Percentiles rank a stretch among this genome's conserved stretches.
These are phyloP conservation scores for Penicillium expansum DNA, from an alignment of 2,329 filamentous ascomycete genomes.

Conservation along the genomic window DNA sequence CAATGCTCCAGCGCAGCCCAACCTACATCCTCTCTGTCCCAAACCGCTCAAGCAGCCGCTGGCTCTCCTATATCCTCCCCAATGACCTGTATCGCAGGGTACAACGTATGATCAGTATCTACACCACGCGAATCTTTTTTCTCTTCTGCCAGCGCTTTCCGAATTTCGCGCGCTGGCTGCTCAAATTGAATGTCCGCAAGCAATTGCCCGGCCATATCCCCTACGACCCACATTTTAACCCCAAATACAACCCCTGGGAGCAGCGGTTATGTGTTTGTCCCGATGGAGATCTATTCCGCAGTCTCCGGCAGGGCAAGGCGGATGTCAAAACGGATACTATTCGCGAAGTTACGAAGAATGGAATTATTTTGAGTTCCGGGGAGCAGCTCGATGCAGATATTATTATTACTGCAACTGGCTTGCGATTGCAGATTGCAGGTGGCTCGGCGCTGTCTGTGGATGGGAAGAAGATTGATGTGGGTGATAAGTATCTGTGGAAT, in stretches of 20 bases:
- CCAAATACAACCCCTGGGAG: constrained; percentile 65
- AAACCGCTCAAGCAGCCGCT: constrained; percentile 27
- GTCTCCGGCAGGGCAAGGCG: constrained; percentile 51
- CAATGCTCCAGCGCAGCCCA: constrained; percentile 78
- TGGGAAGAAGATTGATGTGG: constrained; percentile 33
- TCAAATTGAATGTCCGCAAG: constrained; percentile 48
- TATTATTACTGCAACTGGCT: constrained; percentile 46
- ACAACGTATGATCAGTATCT: constrained; percentile 50
- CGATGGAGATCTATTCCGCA: constrained; percentile 58
- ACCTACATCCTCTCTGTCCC: constrained; percentile 63
- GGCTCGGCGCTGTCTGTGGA: constrained; percentile 39
- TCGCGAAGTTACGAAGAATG: constrained; percentile 48
- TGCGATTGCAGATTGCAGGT: constrained; percentile 42
- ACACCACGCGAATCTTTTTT: constrained; percentile 51
- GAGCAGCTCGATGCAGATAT: constrained; percentile 42
- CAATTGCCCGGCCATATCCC: constrained; percentile 56
- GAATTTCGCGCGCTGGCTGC: constrained; percentile 45
- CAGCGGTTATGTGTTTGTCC: constrained; percentile 73
- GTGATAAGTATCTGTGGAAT: constrained; percentile 44
- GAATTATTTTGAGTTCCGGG: constrained; percentile 50
- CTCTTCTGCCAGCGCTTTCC: constrained; percentile 57
- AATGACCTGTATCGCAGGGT: constrained; percentile 30
- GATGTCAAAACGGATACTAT: constrained; percentile 57
- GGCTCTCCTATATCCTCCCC: constrained; percentile 36
- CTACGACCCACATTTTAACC: constrained; percentile 62